A percentile compares a stretch with the other conserved stretches of the same genome.
Evolutionary conservation across 2,329 filamentous ascomycete species (phyloP).

Genomic region (Epichloe glyceriae): DNA sequence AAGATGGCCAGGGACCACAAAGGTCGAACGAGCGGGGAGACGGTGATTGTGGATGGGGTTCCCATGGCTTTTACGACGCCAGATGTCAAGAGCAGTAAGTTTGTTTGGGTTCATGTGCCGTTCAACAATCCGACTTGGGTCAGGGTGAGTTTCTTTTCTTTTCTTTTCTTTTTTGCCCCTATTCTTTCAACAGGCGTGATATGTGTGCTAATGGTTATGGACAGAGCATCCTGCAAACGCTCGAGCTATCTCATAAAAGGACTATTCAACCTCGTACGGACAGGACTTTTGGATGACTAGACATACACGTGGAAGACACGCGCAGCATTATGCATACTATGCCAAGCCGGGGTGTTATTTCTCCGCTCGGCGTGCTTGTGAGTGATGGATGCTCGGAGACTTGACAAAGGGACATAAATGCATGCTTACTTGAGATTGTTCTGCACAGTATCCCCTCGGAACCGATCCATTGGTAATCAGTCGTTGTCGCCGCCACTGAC

Average conservation of each 20-base stretch:
- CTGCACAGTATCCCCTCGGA: slow-evolving; percentile 25
- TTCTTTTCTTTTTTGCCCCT: not conserved
- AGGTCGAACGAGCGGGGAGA: slow-evolving; percentile 12
- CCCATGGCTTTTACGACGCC: slow-evolving; percentile 20
- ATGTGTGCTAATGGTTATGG: not conserved
- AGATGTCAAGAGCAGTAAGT: slow-evolving; percentile 28
- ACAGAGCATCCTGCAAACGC: slow-evolving; percentile 31
- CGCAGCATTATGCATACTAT: slow-evolving; percentile 36
- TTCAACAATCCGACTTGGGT: slow-evolving; percentile 47
- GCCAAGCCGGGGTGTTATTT: slow-evolving; percentile 36
- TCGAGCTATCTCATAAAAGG: slow-evolving; percentile 25
- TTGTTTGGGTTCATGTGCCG: slow-evolving; percentile 45
- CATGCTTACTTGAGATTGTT: no score
- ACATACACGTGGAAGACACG: slow-evolving; percentile 34
- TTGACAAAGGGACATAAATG: no score
- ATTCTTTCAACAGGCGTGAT: not conserved
- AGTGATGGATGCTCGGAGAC: slow-evolving; percentile 2
- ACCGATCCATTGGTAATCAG: slow-evolving; percentile 15
- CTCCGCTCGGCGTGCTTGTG: slow-evolving; percentile 25
- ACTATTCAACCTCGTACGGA: slow-evolving; percentile 27
- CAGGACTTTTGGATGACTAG: slow-evolving; percentile 36
- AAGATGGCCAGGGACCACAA: slow-evolving; percentile 12
- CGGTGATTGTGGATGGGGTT: slow-evolving; percentile 17
- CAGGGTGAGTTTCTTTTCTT: slow-evolving; percentile 25
- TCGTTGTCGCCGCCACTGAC: slow-evolving; percentile 16